These are phyloP conservation scores for Aspergillus sclerotialis DNA, from an alignment of 2,329 filamentous ascomycete genomes.

Conservation along the genomic window DNA sequence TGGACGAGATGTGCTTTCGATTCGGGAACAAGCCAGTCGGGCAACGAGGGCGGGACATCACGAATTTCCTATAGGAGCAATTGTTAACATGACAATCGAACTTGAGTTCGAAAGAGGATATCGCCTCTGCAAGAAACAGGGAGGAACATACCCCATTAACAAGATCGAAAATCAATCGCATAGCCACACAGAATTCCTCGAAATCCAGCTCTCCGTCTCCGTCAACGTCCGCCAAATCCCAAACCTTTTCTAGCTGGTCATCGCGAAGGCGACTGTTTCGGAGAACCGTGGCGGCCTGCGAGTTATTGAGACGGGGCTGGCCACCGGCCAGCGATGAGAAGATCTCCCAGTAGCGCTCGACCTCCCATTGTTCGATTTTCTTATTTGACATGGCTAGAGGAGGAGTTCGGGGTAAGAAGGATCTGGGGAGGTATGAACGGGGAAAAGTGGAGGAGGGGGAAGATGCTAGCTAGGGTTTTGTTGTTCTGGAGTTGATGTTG, in stretches of 20 bases:
- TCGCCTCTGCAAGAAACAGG: background rate
- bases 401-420: conserved; percentile 4
- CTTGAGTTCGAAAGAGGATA: background rate
- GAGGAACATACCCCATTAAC: conserved; percentile 76
- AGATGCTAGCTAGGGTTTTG: no score
- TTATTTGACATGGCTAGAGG: conserved; percentile 31
- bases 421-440: no score
- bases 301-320: conserved; percentile 59
- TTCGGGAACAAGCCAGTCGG: conserved; percentile 96
- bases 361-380: conserved; percentile 65
- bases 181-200: conserved; percentile 98
- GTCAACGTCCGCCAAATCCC: conserved; percentile 96
- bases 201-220: conserved; percentile 97
- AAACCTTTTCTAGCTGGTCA: conserved; percentile 89
- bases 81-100: conserved; percentile 5
- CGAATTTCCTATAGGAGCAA: conserved; percentile 61
- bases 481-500: no score
- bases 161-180: conserved; percentile 95
- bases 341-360: conserved; percentile 75
- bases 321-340: conserved; percentile 62
- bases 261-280: conserved; percentile 67
- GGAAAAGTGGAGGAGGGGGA: no score
- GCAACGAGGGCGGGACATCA: conserved; percentile 77
- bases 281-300: conserved; percentile 63
- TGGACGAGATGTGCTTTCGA: conserved; percentile 88